phyloP scores from a whole-genome alignment of 106 monocot genomes.

The Acorus gramineus region DNA sequence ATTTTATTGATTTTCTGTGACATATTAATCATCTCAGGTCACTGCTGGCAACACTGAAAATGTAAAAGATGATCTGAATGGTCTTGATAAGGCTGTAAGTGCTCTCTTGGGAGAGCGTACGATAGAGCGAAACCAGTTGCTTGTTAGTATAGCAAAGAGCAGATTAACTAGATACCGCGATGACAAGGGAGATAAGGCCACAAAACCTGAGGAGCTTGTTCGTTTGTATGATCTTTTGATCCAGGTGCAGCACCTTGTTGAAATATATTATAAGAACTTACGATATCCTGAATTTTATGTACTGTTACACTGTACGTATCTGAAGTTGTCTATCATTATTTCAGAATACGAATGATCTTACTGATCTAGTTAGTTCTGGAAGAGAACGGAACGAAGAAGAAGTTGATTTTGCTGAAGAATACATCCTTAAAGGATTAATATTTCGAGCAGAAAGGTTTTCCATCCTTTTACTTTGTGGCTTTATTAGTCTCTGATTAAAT shows the following conservation, averaged over 20 bases:
- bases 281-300: too few relatives aligned
- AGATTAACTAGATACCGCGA: slow-evolving; percentile 68
- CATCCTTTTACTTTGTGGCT: too few relatives aligned
- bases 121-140: slow-evolving; percentile 79
- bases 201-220: slow-evolving; percentile 97
- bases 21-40: slow-evolving; percentile 35
- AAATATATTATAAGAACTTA: too few relatives aligned
- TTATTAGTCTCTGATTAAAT: too few relatives aligned
- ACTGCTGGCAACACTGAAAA: slow-evolving; percentile 77
- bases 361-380: slow-evolving; percentile 94
- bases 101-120: slow-evolving; percentile 88
- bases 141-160: slow-evolving; percentile 70
- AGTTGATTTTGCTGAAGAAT: slow-evolving; percentile 61
- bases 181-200: slow-evolving; percentile 75
- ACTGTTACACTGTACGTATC: too few relatives aligned
- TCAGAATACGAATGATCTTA: slow-evolving; percentile 85
- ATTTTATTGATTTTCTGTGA: slow-evolving; percentile 2
- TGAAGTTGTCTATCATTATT: too few relatives aligned
- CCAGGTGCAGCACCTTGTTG: slow-evolving; percentile 35
- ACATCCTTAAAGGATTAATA: slow-evolving; percentile 48
- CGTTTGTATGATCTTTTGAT: slow-evolving; percentile 93
- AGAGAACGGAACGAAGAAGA: slow-evolving; percentile 81
- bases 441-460: slow-evolving; percentile 87
- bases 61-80: slow-evolving; percentile 94
- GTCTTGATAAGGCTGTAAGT: slow-evolving; percentile 97